Evolutionary conservation across 257 asterid species (phyloP).

Genomic region (Apocynum venetum): DNA sequence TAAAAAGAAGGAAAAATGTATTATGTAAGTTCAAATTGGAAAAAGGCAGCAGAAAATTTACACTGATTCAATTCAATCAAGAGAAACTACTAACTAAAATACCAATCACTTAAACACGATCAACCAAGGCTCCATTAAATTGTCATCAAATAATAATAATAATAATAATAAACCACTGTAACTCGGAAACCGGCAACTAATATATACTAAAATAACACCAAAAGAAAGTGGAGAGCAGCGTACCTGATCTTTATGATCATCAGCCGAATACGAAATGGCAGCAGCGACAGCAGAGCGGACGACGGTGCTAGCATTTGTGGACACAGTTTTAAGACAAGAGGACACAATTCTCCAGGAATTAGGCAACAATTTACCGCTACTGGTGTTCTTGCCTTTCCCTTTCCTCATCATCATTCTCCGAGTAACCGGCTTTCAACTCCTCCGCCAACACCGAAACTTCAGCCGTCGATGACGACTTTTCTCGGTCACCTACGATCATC

Average conservation of each 20-base stretch:
- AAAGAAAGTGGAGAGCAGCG: not conserved
- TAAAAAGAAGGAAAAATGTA: too few relatives aligned
- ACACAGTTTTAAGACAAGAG: slow-evolving; percentile 64
- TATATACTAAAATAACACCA: not conserved
- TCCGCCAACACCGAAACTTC: slow-evolving; percentile 22
- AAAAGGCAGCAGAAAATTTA: not conserved
- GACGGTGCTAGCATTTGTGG: slow-evolving; percentile 74
- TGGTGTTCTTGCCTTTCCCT: slow-evolving; percentile 43
- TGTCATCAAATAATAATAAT: not conserved
- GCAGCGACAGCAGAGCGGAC: slow-evolving; percentile 64
- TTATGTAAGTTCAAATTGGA: not conserved
- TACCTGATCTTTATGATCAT: slow-evolving; percentile 78
- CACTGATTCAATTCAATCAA: too few relatives aligned
- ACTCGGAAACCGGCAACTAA: not conserved
- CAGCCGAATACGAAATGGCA: slow-evolving; percentile 48
- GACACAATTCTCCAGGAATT: slow-evolving; percentile 62
- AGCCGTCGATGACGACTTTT: slow-evolving; percentile 12
- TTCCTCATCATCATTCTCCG: slow-evolving; percentile 39
- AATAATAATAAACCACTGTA: not conserved
- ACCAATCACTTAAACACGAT: not conserved
- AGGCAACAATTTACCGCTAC: slow-evolving; percentile 48
- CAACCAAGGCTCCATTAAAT: not conserved
- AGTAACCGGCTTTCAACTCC: slow-evolving; percentile 9
- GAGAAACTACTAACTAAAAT: not conserved
- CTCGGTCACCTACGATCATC: slow-evolving; percentile 9